Evolutionary conservation across 768 basidiomycete genomes (phyloP).

Genomic region (Rhodotorula taiwanensis): DNA sequence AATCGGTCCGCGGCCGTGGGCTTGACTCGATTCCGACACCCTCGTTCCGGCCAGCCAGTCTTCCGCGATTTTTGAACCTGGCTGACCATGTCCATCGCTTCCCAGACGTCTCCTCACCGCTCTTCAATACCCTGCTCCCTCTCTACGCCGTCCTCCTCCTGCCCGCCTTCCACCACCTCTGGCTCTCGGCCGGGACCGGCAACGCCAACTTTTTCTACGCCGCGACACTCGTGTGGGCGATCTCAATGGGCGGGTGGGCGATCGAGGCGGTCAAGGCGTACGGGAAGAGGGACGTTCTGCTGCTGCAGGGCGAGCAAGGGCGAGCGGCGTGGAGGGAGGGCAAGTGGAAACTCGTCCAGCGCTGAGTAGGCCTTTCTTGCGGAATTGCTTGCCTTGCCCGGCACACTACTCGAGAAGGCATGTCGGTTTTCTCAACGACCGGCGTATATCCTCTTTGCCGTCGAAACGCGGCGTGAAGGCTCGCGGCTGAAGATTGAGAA

Average conservation of each 20-base stretch:
- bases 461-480: no score
- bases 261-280: conserved; percentile 77
- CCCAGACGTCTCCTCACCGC: conserved; percentile 73
- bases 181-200: conserved; percentile 83
- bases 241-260: conserved; percentile 74
- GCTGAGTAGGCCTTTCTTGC: neutral
- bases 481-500: no score
- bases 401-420: no score
- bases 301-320: conserved; percentile 53
- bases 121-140: conserved; percentile 74
- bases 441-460: no score
- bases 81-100: neutral
- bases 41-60: no score
- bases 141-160: conserved; percentile 76
- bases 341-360: conserved; percentile 39
- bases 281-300: conserved; percentile 62
- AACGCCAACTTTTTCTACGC: conserved; percentile 99
- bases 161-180: conserved; percentile 83
- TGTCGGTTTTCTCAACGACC: no score
- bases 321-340: conserved; percentile 40
- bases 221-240: conserved; percentile 83
- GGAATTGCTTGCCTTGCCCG: no score
- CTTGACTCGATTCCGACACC: neutral
- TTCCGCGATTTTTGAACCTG: no score
- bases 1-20: neutral